Percentiles rank a stretch among this genome's conserved stretches.
phyloP scores from a whole-genome alignment of 2,329 filamentous ascomycete species.

The Aspergillus cejpii region DNA sequence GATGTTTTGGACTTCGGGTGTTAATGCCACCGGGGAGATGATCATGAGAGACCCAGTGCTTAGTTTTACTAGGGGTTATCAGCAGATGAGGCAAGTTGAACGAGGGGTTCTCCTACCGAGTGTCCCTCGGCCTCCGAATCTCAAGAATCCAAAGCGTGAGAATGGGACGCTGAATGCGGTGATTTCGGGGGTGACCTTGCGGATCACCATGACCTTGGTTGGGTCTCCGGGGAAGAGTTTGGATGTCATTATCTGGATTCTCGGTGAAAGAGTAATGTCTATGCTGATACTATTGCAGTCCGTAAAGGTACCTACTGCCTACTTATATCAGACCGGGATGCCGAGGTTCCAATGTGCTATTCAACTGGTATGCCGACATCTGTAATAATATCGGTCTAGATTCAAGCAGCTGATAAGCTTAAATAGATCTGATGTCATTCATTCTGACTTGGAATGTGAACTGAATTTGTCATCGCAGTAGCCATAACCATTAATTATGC shows the following conservation, averaged over 20 bases:
- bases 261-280: not conserved
- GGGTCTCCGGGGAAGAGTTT: constrained; percentile 63
- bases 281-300: not conserved
- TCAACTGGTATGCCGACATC: not conserved
- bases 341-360: not conserved
- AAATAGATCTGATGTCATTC: not conserved
- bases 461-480: not conserved
- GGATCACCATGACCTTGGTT: constrained; percentile 78
- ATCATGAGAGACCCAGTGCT: constrained; percentile 70
- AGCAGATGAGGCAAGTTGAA: not conserved
- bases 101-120: constrained; percentile 51
- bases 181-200: constrained; percentile 69
- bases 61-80: constrained; percentile 57
- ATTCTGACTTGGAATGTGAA: too few relatives aligned
- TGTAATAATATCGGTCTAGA: not conserved
- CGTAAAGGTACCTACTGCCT: not conserved
- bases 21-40: constrained; percentile 84
- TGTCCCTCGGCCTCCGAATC: constrained; percentile 78
- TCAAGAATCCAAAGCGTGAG: constrained; percentile 66
- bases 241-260: constrained; percentile 13
- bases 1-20: constrained; percentile 60
- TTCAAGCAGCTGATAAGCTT: not conserved
- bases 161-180: constrained; percentile 60
- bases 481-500: too few relatives aligned
- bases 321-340: not conserved